phyloP scores from a whole-genome alignment of 1,284 basidiomycete genomes.

The Ganoderma multipileum region DNA sequence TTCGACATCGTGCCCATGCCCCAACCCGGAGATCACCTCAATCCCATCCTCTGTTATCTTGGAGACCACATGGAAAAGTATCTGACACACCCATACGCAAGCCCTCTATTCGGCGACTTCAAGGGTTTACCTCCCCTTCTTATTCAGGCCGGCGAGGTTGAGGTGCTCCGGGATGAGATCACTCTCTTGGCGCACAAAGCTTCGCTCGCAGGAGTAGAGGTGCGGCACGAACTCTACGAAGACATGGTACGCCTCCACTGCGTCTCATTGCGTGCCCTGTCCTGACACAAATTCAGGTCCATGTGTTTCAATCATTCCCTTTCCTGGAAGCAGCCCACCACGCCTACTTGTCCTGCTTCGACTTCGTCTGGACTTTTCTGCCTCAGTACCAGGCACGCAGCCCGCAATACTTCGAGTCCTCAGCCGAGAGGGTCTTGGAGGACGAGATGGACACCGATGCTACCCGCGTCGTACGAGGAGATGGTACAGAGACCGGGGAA shows the following conservation, averaged over 20 bases:
- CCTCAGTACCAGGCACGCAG: slow-evolving; percentile 55
- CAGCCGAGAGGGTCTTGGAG: slow-evolving; percentile 64
- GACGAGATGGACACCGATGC: slow-evolving; percentile 71
- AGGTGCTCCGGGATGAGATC: slow-evolving; percentile 93
- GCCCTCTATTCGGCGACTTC: slow-evolving; percentile 94
- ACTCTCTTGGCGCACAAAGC: slow-evolving; percentile 96
- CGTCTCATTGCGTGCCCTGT: slow-evolving; percentile 10
- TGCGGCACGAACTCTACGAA: slow-evolving; percentile 92
- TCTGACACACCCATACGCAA: slow-evolving; percentile 95
- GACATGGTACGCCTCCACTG: slow-evolving; percentile 75
- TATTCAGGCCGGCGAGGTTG: slow-evolving; percentile 94
- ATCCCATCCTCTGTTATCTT: slow-evolving; percentile 93
- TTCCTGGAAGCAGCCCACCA: slow-evolving; percentile 78
- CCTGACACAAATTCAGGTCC: slow-evolving; percentile 57
- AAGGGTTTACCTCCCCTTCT: slow-evolving; percentile 88
- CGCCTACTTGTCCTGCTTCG: slow-evolving; percentile 79
- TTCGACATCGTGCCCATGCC: slow-evolving; percentile 85
- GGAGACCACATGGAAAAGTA: slow-evolving; percentile 87
- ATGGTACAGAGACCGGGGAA: slow-evolving; percentile 59
- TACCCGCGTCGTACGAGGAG: slow-evolving; percentile 68
- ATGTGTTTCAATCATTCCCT: slow-evolving; percentile 91
- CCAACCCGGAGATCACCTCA: slow-evolving; percentile 83
- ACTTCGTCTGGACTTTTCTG: slow-evolving; percentile 72
- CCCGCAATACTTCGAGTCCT: slow-evolving; percentile 56
- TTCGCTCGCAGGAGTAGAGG: slow-evolving; percentile 84